Evolutionary conservation across 2,329 filamentous ascomycete species (phyloP).

Genomic region (Penicillium paneum): DNA sequence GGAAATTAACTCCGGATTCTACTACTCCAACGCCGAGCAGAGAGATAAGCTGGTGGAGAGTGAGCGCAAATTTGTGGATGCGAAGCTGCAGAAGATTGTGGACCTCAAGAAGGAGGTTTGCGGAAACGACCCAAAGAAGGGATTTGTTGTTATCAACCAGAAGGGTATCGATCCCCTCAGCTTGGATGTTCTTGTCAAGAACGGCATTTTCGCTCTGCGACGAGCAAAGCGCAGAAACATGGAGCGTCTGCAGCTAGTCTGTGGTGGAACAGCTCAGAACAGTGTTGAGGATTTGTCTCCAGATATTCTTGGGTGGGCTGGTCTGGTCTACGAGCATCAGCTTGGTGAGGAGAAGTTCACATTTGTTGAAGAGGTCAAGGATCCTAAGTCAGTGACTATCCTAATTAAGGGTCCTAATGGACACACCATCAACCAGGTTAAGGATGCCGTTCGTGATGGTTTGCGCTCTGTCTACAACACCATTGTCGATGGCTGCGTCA

Average conservation of each 20-base stretch:
- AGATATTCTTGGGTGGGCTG: slow-evolving; percentile 91
- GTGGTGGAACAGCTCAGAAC: slow-evolving; percentile 88
- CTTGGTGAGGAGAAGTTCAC: slow-evolving; percentile 99
- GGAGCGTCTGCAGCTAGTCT: slow-evolving; percentile 94
- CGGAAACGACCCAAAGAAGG: slow-evolving; percentile 86
- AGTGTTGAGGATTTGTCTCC: slow-evolving; percentile 89
- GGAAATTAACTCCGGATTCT: slow-evolving; percentile 98
- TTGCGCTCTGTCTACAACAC: slow-evolving; percentile 98
- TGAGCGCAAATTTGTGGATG: slow-evolving; percentile 90
- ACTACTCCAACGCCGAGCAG: slow-evolving; percentile 96
- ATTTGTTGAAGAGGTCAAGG: slow-evolving; percentile 97
- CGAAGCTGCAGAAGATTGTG: slow-evolving; percentile 95
- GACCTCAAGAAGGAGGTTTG: slow-evolving; percentile 98
- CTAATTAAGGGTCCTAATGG: slow-evolving; percentile 97
- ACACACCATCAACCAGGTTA: slow-evolving; percentile 95
- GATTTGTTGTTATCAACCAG: slow-evolving; percentile 97
- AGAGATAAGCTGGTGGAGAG: slow-evolving; percentile 97
- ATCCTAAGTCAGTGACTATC: slow-evolving; percentile 94
- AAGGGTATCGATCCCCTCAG: slow-evolving; percentile 98
- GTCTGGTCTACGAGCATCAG: slow-evolving; percentile 93
- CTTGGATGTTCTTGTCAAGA: slow-evolving; percentile 94
- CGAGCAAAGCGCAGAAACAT: slow-evolving; percentile 98
- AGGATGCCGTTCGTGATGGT: slow-evolving; percentile 91
- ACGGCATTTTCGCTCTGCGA: slow-evolving; percentile 90
- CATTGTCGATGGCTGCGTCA: slow-evolving; percentile 95